phyloP scores from a whole-genome alignment of 1,139 yeast genomes.

The Magnusiomyces suaveolens region DNA sequence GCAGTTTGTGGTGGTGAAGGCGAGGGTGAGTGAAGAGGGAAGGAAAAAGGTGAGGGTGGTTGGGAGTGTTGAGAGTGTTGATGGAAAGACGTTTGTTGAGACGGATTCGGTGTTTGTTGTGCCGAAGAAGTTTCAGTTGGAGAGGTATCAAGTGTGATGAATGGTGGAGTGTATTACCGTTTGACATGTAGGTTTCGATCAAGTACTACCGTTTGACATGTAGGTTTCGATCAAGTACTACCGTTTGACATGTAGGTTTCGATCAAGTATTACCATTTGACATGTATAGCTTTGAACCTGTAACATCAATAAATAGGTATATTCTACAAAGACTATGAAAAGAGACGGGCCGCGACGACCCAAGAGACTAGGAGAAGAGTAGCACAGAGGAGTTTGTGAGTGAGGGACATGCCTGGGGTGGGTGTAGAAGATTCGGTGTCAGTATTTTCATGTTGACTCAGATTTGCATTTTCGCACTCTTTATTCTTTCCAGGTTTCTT shows the following conservation, averaged over 20 bases:
- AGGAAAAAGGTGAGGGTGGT: constrained; percentile 29
- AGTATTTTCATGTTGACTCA: too few species aligned
- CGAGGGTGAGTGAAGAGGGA: constrained; percentile 31
- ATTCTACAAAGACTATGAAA: neutral
- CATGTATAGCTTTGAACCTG: too few species aligned
- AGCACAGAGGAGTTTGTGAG: constrained; percentile 7
- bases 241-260: too few species aligned
- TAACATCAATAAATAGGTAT: too few species aligned
- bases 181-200: too few species aligned
- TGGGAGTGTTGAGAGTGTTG: constrained; percentile 36
- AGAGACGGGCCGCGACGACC: constrained; percentile 9
- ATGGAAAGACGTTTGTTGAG: constrained; percentile 36
- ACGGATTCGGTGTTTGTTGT: constrained; percentile 21
- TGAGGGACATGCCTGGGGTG: constrained; percentile 9
- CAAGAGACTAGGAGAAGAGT: constrained; percentile 12
- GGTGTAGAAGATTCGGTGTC: too few species aligned
- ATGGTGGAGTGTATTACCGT: too few species aligned
- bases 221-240: too few species aligned
- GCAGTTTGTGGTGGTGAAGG: constrained; percentile 61
- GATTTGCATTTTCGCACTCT: neutral
- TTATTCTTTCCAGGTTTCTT: too few species aligned
- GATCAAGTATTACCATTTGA: too few species aligned
- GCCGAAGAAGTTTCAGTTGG: constrained; percentile 19
- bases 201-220: too few species aligned
- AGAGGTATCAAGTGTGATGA: neutral